Base-by-base conservation (phyloP, 140 eudicot species). In the Anethum foeniculum region DNA sequence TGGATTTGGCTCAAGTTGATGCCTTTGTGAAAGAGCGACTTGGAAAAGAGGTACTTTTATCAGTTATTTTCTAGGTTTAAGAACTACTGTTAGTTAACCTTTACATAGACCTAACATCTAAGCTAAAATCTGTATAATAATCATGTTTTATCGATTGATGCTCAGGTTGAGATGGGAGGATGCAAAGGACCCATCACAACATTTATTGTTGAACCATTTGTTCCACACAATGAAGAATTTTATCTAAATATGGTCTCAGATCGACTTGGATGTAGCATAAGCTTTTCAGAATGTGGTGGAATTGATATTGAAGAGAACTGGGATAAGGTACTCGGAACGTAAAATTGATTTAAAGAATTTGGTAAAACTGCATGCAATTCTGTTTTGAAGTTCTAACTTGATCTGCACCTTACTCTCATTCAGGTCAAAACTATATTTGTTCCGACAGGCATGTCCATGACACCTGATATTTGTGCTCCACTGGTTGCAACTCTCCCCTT, bases 251-350 rank as follows among this genome's bases (percentile, higher is more conserved):
- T 94, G 78, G 96, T 94, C 48, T 94, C 98, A 2, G 98, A 92
- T 11, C 86, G 98, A 76, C 93, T 92, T 67, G 98, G 96, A 19
- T 86, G 94, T 80, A 96, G 98, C 87, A 84, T 96, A 71, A 94
- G 98, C 86, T 94, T 94, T 81, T 94, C 98, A 58, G 98, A 94
- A 80, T 94, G 98, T 79, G 98, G 97, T 71, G 98, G 98, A 80
- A 92, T 94, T 71, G 98, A 94, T 1, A 94, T 94, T 44, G 98
- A 94, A 80, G 98, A 94, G 88, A 94, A 94, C 85, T 94, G 98
- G 98, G 98, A 94, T 78, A 90, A 94, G 96, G 99, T 95, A 71
- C 76, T 56, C 25, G n/a, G 6, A 41, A 77, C 21, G 28, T 69
- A 43, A 80, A 39, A 60, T 48, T 46, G 23, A 39, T 47, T 16